These are phyloP conservation scores for Trichaptum fuscoviolaceum DNA, from an alignment of 768 basidiomycete species.

Conservation along the genomic window DNA sequence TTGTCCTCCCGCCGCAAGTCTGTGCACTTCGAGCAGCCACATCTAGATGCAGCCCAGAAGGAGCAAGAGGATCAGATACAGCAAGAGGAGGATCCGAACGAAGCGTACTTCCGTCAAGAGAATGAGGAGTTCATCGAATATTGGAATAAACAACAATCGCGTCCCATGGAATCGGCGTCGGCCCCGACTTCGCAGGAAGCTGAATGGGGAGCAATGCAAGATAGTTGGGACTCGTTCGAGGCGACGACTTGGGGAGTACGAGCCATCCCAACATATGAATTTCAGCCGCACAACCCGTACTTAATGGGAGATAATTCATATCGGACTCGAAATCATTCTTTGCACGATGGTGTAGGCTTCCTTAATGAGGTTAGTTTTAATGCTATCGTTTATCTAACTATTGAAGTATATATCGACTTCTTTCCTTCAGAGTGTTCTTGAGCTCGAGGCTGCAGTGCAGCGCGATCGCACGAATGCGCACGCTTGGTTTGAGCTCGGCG, in stretches of 20 bases:
- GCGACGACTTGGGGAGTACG: conserved; percentile 63
- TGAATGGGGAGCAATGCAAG: conserved; percentile 66
- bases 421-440: conserved; percentile 66
- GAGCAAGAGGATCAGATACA: conserved; percentile 13
- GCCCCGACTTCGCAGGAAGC: conserved; percentile 16
- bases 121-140: conserved; percentile 61
- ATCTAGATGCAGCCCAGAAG: not conserved
- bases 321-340: conserved; percentile 41
- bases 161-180: not conserved
- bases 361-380: conserved; percentile 35
- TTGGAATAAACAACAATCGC: conserved; percentile 39
- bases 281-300: conserved; percentile 78
- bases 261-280: conserved; percentile 55
- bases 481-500: conserved; percentile 90
- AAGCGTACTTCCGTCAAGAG: conserved; percentile 67
- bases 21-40: conserved; percentile 13
- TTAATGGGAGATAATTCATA: conserved; percentile 49
- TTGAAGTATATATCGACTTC: conserved; percentile 1
- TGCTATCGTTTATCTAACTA: not conserved
- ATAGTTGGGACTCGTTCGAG: conserved; percentile 79
- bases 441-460: conserved; percentile 87
- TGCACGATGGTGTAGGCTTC: conserved; percentile 26
- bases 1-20: conserved; percentile 7
- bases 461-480: conserved; percentile 60
- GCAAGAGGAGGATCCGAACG: conserved; percentile 39